Conservation (phyloP, 2,329 filamentous ascomycete genomes). For the Pochonia chlamydosporia region DNA sequence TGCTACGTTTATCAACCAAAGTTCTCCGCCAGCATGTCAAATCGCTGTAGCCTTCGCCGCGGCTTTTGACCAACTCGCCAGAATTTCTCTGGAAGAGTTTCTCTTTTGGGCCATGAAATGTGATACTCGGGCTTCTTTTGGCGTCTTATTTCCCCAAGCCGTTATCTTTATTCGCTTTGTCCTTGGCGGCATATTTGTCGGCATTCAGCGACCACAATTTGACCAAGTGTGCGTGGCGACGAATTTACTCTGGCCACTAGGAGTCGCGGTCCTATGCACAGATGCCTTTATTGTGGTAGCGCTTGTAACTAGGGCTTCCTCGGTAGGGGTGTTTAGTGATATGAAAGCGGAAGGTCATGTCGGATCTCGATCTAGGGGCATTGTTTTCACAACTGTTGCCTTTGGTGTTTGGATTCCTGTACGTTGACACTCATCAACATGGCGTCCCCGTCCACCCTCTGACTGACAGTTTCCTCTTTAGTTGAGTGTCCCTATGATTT, state of each 20-base stretch:
- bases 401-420: slow-evolving; percentile 50
- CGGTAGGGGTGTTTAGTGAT: slow-evolving; percentile 27
- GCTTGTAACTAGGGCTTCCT: slow-evolving; percentile 36
- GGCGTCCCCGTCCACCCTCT: too few relatives aligned
- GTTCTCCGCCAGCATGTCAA: slow-evolving; percentile 41
- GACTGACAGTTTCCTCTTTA: slow-evolving; percentile 17
- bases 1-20: slow-evolving; percentile 39
- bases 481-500: slow-evolving; percentile 45
- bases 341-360: slow-evolving; percentile 20
- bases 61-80: slow-evolving; percentile 51
- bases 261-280: slow-evolving; percentile 36
- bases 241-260: slow-evolving; percentile 37
- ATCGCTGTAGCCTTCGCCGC: slow-evolving; percentile 45
- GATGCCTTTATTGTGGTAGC: slow-evolving; percentile 40
- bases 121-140: slow-evolving; percentile 28
- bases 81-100: slow-evolving; percentile 48
- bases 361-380: slow-evolving; percentile 30
- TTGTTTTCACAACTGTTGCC: slow-evolving; percentile 36
- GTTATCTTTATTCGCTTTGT: slow-evolving; percentile 42
- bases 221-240: slow-evolving; percentile 45
- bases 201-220: slow-evolving; percentile 47
- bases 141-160: slow-evolving; percentile 37
- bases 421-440: slow-evolving; percentile 21
- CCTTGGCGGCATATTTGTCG: slow-evolving; percentile 49
- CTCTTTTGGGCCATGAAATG: slow-evolving; percentile 44